A percentile compares a stretch with the other conserved stretches of the same genome.
Conservation (phyloP, 495 filamentous ascomycete species). For the Platismatia glauca region DNA sequence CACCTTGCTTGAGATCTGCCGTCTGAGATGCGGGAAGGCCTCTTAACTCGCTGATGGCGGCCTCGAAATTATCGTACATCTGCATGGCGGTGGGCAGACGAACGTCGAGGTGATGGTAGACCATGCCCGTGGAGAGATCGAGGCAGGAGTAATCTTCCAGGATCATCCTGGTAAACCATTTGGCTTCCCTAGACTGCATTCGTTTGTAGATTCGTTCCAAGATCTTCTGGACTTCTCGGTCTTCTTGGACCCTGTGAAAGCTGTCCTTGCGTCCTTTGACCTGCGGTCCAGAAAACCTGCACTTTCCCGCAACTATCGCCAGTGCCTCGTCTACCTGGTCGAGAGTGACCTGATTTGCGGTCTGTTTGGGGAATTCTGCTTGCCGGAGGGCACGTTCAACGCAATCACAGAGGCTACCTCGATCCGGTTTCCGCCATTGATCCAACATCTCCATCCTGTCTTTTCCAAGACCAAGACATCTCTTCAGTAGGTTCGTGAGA, state of each 20-base stretch:
- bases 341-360: constrained; percentile 44
- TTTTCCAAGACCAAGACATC: constrained; percentile 51
- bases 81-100: constrained; percentile 54
- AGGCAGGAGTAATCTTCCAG: constrained; percentile 67
- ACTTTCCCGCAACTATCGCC: constrained; percentile 52
- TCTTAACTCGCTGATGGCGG: constrained; percentile 40
- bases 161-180: constrained; percentile 81
- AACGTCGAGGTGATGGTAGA: constrained; percentile 45
- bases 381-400: constrained; percentile 57
- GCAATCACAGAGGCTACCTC: constrained; percentile 59
- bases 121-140: constrained; percentile 37
- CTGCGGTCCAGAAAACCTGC: constrained; percentile 57
- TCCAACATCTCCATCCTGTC: constrained; percentile 52
- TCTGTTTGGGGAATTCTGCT: constrained; percentile 43
- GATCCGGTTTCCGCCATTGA: constrained; percentile 48
- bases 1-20: not conserved
- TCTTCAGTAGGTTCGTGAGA: constrained; percentile 54
- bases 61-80: constrained; percentile 53
- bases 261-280: constrained; percentile 35
- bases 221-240: constrained; percentile 20
- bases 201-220: constrained; percentile 44
- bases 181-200: constrained; percentile 61
- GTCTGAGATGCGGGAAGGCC: constrained; percentile 17
- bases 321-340: constrained; percentile 68
- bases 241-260: constrained; percentile 30